phyloP scores from a whole-genome alignment of 768 basidiomycete genomes.

The Dentipellis sp. region DNA sequence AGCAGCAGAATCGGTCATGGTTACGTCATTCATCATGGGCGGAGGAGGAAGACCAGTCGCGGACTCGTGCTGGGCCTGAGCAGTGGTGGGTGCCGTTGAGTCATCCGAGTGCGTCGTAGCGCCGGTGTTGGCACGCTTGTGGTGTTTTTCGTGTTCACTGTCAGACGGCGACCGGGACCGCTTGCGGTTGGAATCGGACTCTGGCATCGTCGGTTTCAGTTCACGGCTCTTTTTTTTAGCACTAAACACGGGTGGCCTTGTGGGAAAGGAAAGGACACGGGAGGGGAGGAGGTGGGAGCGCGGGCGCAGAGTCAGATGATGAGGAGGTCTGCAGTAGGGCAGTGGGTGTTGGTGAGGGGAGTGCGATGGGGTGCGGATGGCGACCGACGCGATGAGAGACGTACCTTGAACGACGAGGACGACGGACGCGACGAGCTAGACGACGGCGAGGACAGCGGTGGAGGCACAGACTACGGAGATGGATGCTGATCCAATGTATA shows the following conservation, averaged over 20 bases:
- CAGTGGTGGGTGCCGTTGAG: conserved; percentile 25
- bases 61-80: conserved; percentile 31
- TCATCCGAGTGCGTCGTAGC: conserved; percentile 39
- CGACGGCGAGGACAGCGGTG: background rate
- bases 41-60: conserved; percentile 19
- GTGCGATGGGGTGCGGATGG: conserved; percentile 20
- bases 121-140: conserved; percentile 83
- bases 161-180: conserved; percentile 82
- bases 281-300: conserved; percentile 15
- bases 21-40: conserved; percentile 40
- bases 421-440: conserved; percentile 2
- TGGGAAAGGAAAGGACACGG: conserved; percentile 20
- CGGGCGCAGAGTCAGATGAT: conserved; percentile 12
- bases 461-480: background rate
- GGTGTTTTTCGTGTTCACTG: conserved; percentile 67
- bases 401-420: conserved; percentile 10
- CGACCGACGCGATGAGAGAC: conserved; percentile 8
- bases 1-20: conserved; percentile 44
- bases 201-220: conserved; percentile 61
- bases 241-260: conserved; percentile 24
- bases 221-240: conserved; percentile 25
- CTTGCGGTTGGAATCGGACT: conserved; percentile 77
- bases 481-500: background rate
- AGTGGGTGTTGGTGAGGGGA: conserved; percentile 19
- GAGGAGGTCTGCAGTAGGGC: conserved; percentile 13